phyloP scores from a whole-genome alignment of 2,329 filamentous ascomycete genomes.

The Ceratocystis alfenasii region DNA sequence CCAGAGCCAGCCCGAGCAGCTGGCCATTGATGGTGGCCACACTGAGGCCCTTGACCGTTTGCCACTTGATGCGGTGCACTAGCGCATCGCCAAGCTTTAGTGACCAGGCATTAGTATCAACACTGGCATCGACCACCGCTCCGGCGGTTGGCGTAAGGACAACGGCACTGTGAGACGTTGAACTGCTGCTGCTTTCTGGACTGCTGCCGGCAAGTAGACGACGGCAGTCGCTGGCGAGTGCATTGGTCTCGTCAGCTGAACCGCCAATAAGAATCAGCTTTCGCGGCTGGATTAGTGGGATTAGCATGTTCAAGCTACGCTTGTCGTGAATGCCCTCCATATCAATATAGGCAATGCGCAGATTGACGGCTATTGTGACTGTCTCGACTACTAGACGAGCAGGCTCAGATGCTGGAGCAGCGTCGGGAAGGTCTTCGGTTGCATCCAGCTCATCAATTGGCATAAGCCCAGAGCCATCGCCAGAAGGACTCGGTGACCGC shows the following conservation, averaged over 20 bases:
- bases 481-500: slow-evolving; percentile 30
- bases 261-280: slow-evolving; percentile 91
- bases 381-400: slow-evolving; percentile 59
- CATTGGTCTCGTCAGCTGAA: slow-evolving; percentile 61
- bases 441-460: slow-evolving; percentile 46
- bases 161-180: slow-evolving; percentile 40
- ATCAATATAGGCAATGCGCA: slow-evolving; percentile 78
- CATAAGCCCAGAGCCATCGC: slow-evolving; percentile 34
- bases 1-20: slow-evolving; percentile 34
- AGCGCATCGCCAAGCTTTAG: slow-evolving; percentile 79
- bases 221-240: slow-evolving; percentile 68
- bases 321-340: slow-evolving; percentile 89
- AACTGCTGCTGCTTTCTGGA: slow-evolving; percentile 28
- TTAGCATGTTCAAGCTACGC: slow-evolving; percentile 84
- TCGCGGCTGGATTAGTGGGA: slow-evolving; percentile 83
- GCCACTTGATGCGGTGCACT: slow-evolving; percentile 83
- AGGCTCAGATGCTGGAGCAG: slow-evolving; percentile 42
- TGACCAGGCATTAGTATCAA: slow-evolving; percentile 95
- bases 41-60: slow-evolving; percentile 77
- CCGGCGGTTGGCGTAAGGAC: slow-evolving; percentile 77
- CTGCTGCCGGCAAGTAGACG: slow-evolving; percentile 45
- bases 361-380: slow-evolving; percentile 53
- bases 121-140: slow-evolving; percentile 69
- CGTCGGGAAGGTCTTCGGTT: slow-evolving; percentile 43
- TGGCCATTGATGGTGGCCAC: slow-evolving; percentile 86